Base-by-base conservation (phyloP, 495 filamentous ascomycete species). In the Hypoxylon cercidicola region DNA sequence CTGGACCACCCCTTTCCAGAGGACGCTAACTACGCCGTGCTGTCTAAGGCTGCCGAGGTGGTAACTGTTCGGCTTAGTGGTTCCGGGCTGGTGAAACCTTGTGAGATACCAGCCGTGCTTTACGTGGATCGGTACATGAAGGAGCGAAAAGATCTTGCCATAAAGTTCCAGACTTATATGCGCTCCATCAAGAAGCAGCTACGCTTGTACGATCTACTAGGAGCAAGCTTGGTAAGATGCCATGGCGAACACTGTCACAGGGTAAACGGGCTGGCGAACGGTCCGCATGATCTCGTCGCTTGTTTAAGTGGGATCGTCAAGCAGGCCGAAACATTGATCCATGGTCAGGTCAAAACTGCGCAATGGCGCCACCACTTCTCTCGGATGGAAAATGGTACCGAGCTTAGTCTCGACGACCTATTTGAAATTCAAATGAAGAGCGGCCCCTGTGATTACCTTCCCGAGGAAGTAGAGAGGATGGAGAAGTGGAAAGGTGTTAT, bases 71-170 rank as follows among this genome's bases (percentile, higher is more conserved):
- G 82, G 45, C 64, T 92, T 5, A 78, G 79, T 20, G 79, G 80
- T 21, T 66, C 78, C 0, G 78, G 82, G 1, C 66, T 77, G 7
- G 64, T 69, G 12, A 76, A 77, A 25, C 79, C 82, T 10, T 77
- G 94, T 41, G 85, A 88, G 12, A 84, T 94, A 16, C 91, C 92
- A 28, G 76, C 84, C 13, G 80, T 85, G 0, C 87, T 93, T 65
- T 96, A 93, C 68, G 82, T 88, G 7, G 93, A 96, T 72, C 83
- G 92, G 34, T 97, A 96, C 74, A 74, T 93, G 58, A 81, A 85
- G 51, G 76, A 74, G 32, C 84, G 83, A 58, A 80, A 80, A 61
- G 79, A 87, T 1, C 68, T 82, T 55, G 77, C 87, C 16, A 25
- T 73, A 13, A 66, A 75, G 12, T 72, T 85, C 55, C 76, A 83